Percentiles rank a stretch among this genome's conserved stretches.
phyloP scores from a whole-genome alignment of 441 rosid species.

The Populus hybrid region DNA sequence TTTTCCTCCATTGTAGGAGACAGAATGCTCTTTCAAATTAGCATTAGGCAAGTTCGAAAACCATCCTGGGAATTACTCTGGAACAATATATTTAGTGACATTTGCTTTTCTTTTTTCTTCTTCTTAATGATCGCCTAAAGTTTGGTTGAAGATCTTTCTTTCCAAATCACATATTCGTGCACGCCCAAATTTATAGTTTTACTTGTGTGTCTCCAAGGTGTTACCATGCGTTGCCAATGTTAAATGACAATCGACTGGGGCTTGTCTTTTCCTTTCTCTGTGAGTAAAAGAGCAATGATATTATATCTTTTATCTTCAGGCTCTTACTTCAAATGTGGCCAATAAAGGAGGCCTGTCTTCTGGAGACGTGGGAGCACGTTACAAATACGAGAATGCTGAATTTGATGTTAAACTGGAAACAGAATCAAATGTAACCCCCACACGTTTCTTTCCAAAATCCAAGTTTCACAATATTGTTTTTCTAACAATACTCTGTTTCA shows the following conservation, averaged over 20 bases:
- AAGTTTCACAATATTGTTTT: background rate
- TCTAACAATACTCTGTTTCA: conserved; percentile 9
- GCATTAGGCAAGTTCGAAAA: background rate
- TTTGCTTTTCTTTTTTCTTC: background rate
- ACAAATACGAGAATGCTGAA: conserved; percentile 28
- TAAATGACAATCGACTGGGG: background rate
- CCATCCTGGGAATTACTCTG: background rate
- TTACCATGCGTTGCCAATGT: background rate
- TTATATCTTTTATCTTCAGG: conserved; percentile 23
- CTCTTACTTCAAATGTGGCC: conserved; percentile 30
- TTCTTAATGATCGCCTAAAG: too few relatives aligned
- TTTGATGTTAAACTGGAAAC: conserved; percentile 42
- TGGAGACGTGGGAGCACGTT: conserved; percentile 36
- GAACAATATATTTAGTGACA: background rate
- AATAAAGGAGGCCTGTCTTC: conserved; percentile 38
- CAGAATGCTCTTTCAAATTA: background rate
- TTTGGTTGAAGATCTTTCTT: background rate
- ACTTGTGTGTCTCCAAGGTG: background rate
- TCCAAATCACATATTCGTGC: background rate
- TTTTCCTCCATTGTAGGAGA: background rate
- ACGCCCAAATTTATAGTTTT: background rate
- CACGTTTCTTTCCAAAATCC: background rate
- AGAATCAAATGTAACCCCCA: conserved; percentile 20
- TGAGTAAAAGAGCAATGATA: background rate
- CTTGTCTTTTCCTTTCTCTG: background rate